Percentiles rank a stretch among this genome's conserved stretches.
These are phyloP conservation scores for Neurospora sp. DNA, from an alignment of 495 filamentous ascomycete genomes.

Conservation along the genomic window DNA sequence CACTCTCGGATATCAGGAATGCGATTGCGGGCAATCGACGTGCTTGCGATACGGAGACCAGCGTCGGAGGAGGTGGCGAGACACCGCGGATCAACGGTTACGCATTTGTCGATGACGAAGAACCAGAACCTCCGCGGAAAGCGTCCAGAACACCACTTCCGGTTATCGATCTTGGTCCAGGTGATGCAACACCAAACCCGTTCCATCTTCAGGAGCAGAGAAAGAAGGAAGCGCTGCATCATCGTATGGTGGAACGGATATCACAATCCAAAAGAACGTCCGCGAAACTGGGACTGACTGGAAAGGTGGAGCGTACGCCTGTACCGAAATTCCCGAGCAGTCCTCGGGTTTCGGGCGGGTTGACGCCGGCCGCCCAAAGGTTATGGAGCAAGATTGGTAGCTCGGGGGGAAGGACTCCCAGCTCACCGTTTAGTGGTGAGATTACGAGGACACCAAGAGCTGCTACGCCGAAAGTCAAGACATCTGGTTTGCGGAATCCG, in stretches of 20 bases:
- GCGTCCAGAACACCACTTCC: slow-evolving; percentile 3
- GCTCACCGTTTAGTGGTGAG: slow-evolving; percentile 36
- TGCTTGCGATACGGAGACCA: slow-evolving; percentile 53
- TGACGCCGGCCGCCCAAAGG: slow-evolving; percentile 75
- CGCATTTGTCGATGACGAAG: slow-evolving; percentile 82
- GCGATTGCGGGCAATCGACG: slow-evolving; percentile 72
- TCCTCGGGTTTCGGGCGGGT: slow-evolving; percentile 45
- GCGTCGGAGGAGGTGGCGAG: slow-evolving; percentile 50
- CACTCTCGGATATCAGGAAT: slow-evolving; percentile 72
- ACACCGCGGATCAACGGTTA: slow-evolving; percentile 90
- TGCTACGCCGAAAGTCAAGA: slow-evolving; percentile 15
- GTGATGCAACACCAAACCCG: slow-evolving; percentile 60
- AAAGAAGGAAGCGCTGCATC: slow-evolving; percentile 72
- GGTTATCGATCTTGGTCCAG: slow-evolving; percentile 42
- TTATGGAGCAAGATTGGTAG: slow-evolving; percentile 60
- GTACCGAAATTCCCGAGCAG: slow-evolving; percentile 72
- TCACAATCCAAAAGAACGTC: slow-evolving; percentile 56
- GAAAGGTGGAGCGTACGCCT: slow-evolving; percentile 46
- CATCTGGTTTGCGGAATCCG: slow-evolving; percentile 15
- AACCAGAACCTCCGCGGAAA: slow-evolving; percentile 26
- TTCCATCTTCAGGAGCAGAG: slow-evolving; percentile 72
- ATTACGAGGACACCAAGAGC: slow-evolving; percentile 21
- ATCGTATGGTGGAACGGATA: slow-evolving; percentile 82
- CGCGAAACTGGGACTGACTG: slow-evolving; percentile 36
- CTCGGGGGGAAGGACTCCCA: slow-evolving; percentile 34